Percentiles rank a stretch among this genome's conserved stretches.
Evolutionary conservation across 2,329 filamentous ascomycete species (phyloP).

Genomic region (Seiridium cupressi): DNA sequence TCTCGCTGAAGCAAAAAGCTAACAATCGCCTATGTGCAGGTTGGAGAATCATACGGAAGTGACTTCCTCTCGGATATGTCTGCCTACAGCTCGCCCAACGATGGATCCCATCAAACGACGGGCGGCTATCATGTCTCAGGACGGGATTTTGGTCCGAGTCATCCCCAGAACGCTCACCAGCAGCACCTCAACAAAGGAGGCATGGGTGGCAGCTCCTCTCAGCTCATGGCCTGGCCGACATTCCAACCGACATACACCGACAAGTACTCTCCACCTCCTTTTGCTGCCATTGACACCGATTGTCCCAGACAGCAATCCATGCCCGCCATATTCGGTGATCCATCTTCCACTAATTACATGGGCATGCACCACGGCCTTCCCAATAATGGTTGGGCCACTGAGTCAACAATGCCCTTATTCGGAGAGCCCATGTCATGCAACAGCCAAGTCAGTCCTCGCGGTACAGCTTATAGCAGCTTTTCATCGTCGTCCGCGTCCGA

Average conservation of each 20-base stretch:
- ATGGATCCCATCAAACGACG: not conserved
- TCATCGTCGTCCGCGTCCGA: not conserved
- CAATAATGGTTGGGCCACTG: not conserved
- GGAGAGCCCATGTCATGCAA: not conserved
- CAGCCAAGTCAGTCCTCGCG: not conserved
- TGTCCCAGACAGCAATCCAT: not conserved
- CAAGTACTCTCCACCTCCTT: not conserved
- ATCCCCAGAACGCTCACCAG: not conserved
- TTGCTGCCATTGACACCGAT: not conserved
- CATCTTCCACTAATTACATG: not conserved
- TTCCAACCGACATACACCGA: not conserved
- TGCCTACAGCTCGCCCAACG: not conserved
- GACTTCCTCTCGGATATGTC: not conserved
- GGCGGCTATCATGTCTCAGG: not conserved
- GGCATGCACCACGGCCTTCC: not conserved
- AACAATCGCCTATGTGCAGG: not conserved
- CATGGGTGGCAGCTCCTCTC: not conserved
- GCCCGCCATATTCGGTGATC: not conserved
- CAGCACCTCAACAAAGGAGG: not conserved
- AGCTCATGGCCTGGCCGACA: not conserved
- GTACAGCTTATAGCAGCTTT: slow-evolving; percentile 1
- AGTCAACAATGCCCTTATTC: not conserved
- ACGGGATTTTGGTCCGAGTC: not conserved
- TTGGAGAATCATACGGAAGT: not conserved
- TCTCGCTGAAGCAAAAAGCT: not conserved